Percentiles rank a stretch among this genome's conserved stretches.
These are phyloP conservation scores for Eucalyptus erythrocorys DNA, from an alignment of 345 rosid species.

Conservation along the genomic window DNA sequence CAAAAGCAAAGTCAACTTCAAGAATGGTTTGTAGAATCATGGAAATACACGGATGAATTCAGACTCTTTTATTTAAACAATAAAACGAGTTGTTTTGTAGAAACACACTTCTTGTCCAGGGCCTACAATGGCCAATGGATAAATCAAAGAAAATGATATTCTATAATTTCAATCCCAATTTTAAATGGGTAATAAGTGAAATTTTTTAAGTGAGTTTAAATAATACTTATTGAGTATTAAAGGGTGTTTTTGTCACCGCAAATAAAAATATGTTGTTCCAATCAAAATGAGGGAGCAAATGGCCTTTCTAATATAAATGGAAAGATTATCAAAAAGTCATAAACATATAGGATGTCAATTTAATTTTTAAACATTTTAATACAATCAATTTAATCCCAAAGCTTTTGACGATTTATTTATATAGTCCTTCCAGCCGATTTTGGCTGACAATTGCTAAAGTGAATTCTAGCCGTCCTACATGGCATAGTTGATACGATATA, in stretches of 20 bases:
- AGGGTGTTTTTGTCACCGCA: neutral
- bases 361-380: no score
- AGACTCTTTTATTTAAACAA: neutral
- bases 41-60: neutral
- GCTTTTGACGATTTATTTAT: no score
- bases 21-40: no score
- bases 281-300: neutral
- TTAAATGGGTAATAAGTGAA: neutral
- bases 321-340: no score
- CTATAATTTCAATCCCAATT: neutral
- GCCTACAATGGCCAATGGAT: neutral
- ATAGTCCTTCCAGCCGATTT: no score
- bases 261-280: neutral
- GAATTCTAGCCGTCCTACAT: no score
- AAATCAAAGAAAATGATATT: neutral
- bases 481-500: no score
- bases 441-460: rapidly evolving
- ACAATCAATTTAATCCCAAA: no score
- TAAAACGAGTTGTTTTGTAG: neutral
- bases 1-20: no score
- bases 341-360: no score
- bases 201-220: neutral
- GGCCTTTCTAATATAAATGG: neutral
- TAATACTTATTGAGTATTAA: neutral
- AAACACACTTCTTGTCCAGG: neutral